Conservation (phyloP, 192 early-diverging fungal species). For the Bifiguratus adelaidae region DNA sequence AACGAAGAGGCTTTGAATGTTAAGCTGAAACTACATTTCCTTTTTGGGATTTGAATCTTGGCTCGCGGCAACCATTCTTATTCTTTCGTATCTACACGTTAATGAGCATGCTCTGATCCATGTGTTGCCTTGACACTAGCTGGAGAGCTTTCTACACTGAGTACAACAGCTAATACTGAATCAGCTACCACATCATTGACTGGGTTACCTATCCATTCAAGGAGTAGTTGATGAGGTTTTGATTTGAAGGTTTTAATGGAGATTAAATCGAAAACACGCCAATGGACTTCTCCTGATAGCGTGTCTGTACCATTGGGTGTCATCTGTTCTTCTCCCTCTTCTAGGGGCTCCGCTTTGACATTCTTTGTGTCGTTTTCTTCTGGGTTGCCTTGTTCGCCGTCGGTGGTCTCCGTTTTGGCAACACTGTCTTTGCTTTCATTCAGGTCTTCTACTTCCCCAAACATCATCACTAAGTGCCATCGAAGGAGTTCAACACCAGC, state of each 20-base stretch:
- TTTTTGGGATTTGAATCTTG: too few species aligned
- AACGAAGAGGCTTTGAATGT: too few species aligned
- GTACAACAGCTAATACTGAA: slow-evolving; percentile 75
- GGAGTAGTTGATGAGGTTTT: slow-evolving; percentile 47
- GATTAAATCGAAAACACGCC: slow-evolving; percentile 65
- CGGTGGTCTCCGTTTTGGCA: not conserved
- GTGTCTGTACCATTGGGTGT: too few species aligned
- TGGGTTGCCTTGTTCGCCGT: not conserved
- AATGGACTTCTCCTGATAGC: too few species aligned
- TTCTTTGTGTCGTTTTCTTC: not conserved
- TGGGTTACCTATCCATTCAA: slow-evolving; percentile 88
- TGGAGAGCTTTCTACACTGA: slow-evolving; percentile 78
- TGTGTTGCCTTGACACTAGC: slow-evolving; percentile 88
- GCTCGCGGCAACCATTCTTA: too few species aligned
- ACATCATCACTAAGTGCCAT: slow-evolving; percentile 93
- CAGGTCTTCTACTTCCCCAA: slow-evolving; percentile 51
- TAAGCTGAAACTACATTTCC: too few species aligned
- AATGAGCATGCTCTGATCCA: too few species aligned
- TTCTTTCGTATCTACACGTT: too few species aligned
- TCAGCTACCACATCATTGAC: slow-evolving; percentile 97
- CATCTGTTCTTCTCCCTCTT: not conserved
- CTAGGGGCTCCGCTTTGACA: not conserved
- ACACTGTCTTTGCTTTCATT: not conserved
- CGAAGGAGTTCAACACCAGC: slow-evolving; percentile 70
- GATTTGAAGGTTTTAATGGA: slow-evolving; percentile 50